These are phyloP conservation scores for Gymnopilus dilepis DNA, from an alignment of 768 basidiomycete species.

Conservation along the genomic window DNA sequence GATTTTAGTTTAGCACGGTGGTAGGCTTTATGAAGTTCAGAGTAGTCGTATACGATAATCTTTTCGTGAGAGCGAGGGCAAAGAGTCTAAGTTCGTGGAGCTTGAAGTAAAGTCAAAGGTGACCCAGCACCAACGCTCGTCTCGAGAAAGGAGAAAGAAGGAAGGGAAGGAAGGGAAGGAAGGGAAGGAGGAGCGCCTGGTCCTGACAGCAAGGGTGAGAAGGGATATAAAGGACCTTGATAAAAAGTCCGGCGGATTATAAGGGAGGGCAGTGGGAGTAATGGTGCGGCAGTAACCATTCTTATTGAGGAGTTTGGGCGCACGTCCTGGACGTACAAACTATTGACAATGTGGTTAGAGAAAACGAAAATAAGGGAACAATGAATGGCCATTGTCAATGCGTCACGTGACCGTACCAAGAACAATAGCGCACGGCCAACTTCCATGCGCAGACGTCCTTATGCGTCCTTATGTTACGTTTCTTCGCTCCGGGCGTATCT, in stretches of 20 bases:
- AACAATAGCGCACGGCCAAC: constrained; percentile 26
- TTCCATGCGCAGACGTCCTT: constrained; percentile 11
- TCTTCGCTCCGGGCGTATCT: constrained; percentile 13
- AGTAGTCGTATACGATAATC: constrained; percentile 2
- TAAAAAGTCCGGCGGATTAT: constrained; percentile 14
- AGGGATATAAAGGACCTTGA: constrained; percentile 6
- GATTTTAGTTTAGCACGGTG: constrained; percentile 4
- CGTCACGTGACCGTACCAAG: constrained; percentile 26
- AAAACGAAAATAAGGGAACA: constrained; percentile 8
- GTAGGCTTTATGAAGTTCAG: background rate
- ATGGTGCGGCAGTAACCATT: constrained; percentile 7
- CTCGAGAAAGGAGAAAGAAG: constrained; percentile 26
- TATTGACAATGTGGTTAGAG: constrained; percentile 17
- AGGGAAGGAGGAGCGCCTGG: constrained; percentile 19
- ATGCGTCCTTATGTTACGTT: constrained; percentile 12
- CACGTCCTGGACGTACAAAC: constrained; percentile 21
- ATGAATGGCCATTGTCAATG: constrained; percentile 11
- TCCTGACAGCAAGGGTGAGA: constrained; percentile 18
- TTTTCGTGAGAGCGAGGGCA: constrained; percentile 11
- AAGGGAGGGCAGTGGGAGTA: constrained; percentile 6
- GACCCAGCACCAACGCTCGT: constrained; percentile 38
- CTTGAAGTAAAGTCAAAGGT: constrained; percentile 23
- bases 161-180: constrained; percentile 20
- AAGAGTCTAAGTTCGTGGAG: constrained; percentile 1
- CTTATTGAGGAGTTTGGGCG: constrained; percentile 17